Conservation (phyloP, 345 rosid genomes). For the Aurinia saxatilis region DNA sequence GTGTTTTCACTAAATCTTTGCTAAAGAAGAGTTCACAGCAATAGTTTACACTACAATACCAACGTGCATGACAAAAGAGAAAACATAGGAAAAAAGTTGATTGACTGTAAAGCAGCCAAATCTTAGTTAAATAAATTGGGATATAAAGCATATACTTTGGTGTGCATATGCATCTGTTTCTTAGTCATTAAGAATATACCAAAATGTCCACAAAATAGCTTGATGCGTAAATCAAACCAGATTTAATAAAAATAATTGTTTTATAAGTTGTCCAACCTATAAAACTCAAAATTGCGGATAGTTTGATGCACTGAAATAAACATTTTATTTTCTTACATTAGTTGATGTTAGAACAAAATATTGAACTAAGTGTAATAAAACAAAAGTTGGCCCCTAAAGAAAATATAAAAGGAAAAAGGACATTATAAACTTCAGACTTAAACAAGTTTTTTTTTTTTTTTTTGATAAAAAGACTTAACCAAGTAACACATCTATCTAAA, state of each 20-base stretch:
- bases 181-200: conserved; percentile 32
- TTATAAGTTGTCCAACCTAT: too few relatives aligned
- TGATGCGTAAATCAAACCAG: not conserved
- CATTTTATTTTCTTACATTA: too few relatives aligned
- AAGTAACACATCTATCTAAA: too few relatives aligned
- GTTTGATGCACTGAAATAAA: too few relatives aligned
- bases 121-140: not conserved
- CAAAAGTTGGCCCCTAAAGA: too few relatives aligned
- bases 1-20: not conserved
- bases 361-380: too few relatives aligned
- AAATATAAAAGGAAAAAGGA: too few relatives aligned
- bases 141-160: conserved; percentile 14
- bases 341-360: too few relatives aligned
- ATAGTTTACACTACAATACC: conserved; percentile 11
- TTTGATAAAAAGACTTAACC: too few relatives aligned
- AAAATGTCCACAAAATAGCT: conserved; percentile 6
- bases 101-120: conserved; percentile 25
- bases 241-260: not conserved
- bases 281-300: not conserved
- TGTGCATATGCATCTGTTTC: conserved; percentile 16
- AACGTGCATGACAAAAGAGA: conserved; percentile 21
- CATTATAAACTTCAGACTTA: too few relatives aligned
- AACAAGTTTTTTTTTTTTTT: too few relatives aligned
- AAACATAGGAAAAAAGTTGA: conserved; percentile 3
- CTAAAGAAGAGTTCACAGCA: not conserved